Conservation (phyloP, 331 rosid genomes). For the Cydonia oblonga region DNA sequence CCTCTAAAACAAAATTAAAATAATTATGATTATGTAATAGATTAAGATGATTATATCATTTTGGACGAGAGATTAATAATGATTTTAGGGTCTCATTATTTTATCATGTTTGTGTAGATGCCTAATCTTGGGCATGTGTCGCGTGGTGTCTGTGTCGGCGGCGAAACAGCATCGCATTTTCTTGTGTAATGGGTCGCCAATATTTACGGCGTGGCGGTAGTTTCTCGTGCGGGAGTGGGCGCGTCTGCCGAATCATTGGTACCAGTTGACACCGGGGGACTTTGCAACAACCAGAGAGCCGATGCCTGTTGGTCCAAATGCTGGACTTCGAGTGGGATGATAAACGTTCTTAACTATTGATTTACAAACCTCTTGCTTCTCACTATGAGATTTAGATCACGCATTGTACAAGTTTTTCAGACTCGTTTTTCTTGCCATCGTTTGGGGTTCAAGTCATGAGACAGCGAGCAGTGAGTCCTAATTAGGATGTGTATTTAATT, state of each 20-base stretch:
- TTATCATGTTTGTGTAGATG: no score
- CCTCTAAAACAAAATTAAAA: neutral
- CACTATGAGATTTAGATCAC: no score
- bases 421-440: no score
- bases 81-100: no score
- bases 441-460: no score
- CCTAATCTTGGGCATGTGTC: neutral
- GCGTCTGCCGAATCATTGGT: conserved; percentile 17
- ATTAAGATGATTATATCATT: neutral
- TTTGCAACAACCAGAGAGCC: conserved; percentile 6
- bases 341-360: no score
- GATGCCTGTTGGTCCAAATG: conserved; percentile 4
- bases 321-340: no score
- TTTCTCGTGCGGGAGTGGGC: conserved; percentile 4
- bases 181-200: neutral
- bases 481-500: no score
- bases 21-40: neutral
- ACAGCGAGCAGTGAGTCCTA: no score
- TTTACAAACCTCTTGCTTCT: no score
- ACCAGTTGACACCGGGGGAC: conserved; percentile 27
- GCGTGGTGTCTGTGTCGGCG: conserved; percentile 10
- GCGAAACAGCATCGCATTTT: conserved; percentile 11
- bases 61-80: no score
- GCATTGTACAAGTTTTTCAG: no score
- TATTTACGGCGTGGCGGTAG: neutral